These are phyloP conservation scores for Solanum etuberosum DNA, from an alignment of 257 asterid species.

Conservation along the genomic window DNA sequence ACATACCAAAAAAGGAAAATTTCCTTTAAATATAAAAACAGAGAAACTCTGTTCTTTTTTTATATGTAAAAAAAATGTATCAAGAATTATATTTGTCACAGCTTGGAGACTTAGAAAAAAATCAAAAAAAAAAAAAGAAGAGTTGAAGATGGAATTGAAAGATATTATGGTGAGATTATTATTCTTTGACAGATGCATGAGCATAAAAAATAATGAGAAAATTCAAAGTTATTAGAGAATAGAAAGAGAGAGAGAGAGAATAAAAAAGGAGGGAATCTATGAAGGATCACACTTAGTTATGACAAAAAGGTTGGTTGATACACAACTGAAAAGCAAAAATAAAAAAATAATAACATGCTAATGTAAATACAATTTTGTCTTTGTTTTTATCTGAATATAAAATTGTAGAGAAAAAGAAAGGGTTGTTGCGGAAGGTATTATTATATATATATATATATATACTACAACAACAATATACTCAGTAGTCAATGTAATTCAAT, in stretches of 20 bases:
- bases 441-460: not conserved
- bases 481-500: not conserved
- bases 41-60: not conserved
- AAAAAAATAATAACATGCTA: not conserved
- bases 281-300: not conserved
- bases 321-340: not conserved
- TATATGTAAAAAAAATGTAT: not conserved
- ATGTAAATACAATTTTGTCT: not conserved
- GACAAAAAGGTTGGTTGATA: slow-evolving; percentile 2
- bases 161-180: not conserved
- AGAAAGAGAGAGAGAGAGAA: not conserved
- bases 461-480: not conserved
- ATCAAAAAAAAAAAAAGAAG: not conserved
- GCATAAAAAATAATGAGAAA: not conserved
- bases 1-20: not conserved
- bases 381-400: not conserved
- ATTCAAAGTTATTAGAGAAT: not conserved
- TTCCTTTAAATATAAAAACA: not conserved
- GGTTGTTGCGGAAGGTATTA: not conserved
- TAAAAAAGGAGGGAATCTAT: slow-evolving; percentile 11
- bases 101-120: not conserved
- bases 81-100: not conserved
- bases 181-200: slow-evolving; percentile 2
- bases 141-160: not conserved
- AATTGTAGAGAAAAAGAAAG: not conserved